Base-by-base conservation (phyloP, 2,329 filamentous ascomycete species). In the Pseudogymnoascus pannorum region DNA sequence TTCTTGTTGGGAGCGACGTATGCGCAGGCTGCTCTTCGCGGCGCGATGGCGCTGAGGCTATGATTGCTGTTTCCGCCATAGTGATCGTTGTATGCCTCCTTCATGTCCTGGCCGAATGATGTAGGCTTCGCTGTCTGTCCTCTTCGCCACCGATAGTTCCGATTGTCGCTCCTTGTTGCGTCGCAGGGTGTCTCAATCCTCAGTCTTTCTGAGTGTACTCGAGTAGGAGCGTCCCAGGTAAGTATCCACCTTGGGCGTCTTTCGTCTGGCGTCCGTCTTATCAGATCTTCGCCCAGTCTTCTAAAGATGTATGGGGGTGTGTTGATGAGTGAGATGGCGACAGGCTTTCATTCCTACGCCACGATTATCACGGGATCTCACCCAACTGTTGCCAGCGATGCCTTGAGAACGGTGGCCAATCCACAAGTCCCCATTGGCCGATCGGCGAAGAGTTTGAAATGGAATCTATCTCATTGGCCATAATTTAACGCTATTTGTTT, bases 1-100 rank as follows among this genome's bases (percentile, higher is more conserved):
- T 65, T 60, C 63, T 66, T 4, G 65, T 65, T 35, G 64, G 58
- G 26, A 66, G 40, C 8, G 36, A 36, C 26, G 57, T 58, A 24
- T 58, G 57, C 5, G 57, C 20, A 6, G 57, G 57, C 16, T 58
- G 57, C 18, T 58, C 33, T 24, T 58, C 57, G 31, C 18, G 31
- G 33, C 57, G 57, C 57, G 57, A 36, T 1, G 57, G 36, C 57
- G 57, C 57, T 24, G 36, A 36, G 3, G 57, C 57, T 14, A 58
- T 58, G 18, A 40, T 38, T 36, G 57, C 57, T 58, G 57, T 58
- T 11, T 58, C 57, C 24, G 57, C 33, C 57, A 58, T 58, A 26
- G 2, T 54, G 16, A 5, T 33, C 16, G 48, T 31, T 31, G 31
- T 54, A 54, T 54, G 48, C n/a, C 48, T 54, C 48, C 26, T 54